Percentiles rank a stretch among this genome's conserved stretches.
Evolutionary conservation across 257 asterid genomes (phyloP).

Genomic region (Solanum paucissectum): DNA sequence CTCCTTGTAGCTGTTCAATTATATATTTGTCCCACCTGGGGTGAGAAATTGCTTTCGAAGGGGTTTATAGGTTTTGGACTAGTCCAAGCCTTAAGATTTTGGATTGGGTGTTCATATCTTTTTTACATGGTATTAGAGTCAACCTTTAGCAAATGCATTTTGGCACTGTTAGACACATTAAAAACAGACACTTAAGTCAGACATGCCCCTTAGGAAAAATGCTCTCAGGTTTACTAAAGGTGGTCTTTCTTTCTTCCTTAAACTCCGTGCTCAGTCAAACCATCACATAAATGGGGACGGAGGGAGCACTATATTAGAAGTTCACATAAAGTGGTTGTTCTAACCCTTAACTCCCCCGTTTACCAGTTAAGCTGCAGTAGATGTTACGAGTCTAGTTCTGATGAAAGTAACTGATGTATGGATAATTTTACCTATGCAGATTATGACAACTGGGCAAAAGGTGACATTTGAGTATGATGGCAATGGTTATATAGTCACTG

Average conservation of each 20-base stretch:
- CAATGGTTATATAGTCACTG: slow-evolving; percentile 63
- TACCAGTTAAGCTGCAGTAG: background rate
- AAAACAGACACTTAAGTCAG: background rate
- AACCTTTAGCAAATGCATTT: background rate
- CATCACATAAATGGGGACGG: background rate
- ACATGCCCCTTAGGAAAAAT: background rate
- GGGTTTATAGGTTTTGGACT: background rate
- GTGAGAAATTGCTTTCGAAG: background rate
- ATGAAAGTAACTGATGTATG: background rate
- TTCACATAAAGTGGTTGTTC: background rate
- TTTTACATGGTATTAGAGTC: too few species aligned
- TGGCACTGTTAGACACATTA: background rate
- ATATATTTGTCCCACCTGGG: background rate
- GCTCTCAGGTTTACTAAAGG: background rate
- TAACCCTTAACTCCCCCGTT: background rate
- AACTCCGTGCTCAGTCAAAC: background rate
- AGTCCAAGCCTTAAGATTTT: background rate
- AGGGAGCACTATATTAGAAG: background rate
- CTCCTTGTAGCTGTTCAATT: background rate
- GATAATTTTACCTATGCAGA: slow-evolving; percentile 28
- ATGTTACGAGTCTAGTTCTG: background rate
- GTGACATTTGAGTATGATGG: slow-evolving; percentile 88
- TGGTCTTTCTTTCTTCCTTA: background rate
- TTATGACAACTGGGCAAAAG: slow-evolving; percentile 81
- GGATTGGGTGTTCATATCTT: too few species aligned